Conservation (phyloP, 192 early-diverging fungal species). For the Coemansia aciculifera region DNA sequence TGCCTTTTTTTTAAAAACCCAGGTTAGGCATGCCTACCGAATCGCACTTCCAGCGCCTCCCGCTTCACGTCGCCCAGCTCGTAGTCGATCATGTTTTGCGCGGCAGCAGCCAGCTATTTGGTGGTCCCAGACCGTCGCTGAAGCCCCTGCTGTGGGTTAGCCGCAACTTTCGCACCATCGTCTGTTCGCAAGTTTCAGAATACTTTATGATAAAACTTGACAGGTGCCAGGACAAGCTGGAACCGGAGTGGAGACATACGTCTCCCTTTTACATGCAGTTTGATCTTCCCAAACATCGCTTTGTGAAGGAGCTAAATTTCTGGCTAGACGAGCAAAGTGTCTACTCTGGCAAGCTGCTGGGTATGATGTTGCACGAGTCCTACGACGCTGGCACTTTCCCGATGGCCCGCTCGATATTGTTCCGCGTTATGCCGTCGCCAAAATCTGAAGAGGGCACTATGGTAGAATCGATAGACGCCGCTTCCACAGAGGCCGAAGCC, state of each 20-base stretch:
- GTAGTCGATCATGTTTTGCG: background rate
- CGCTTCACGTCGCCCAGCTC: background rate
- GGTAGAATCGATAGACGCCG: background rate
- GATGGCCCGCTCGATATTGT: background rate
- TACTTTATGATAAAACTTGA: background rate
- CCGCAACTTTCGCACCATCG: background rate
- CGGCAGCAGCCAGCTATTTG: background rate
- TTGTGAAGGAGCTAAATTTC: background rate
- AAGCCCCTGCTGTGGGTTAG: background rate
- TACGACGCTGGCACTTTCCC: background rate
- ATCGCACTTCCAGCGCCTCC: background rate
- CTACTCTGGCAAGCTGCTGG: background rate
- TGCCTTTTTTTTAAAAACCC: background rate
- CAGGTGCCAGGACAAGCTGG: background rate
- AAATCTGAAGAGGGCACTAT: background rate
- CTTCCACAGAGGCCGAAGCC: background rate
- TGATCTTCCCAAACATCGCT: background rate
- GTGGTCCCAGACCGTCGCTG: background rate
- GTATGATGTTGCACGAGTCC: background rate
- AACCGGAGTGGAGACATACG: background rate
- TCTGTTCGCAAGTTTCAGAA: background rate
- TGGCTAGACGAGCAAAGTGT: background rate
- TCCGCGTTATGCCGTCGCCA: background rate
- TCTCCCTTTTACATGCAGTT: background rate
- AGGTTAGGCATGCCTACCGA: background rate